Evolutionary conservation across 2,329 filamentous ascomycete genomes (phyloP).

Genomic region (Xylaria sp.): DNA sequence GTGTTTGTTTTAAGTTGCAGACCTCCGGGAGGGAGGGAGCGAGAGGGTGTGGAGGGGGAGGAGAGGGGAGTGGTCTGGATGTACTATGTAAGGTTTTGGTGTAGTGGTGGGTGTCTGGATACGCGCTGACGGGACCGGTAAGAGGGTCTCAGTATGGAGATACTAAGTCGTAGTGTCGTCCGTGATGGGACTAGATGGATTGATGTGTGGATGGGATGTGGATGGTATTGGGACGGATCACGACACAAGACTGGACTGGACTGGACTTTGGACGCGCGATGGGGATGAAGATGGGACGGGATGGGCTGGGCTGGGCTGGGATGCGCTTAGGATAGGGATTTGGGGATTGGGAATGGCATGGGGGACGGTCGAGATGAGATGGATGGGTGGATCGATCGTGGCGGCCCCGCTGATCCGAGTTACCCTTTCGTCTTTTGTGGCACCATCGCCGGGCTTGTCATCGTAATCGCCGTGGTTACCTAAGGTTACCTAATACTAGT

Average conservation of each 20-base stretch:
- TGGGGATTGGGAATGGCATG: not conserved
- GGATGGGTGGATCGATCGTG: conserved; percentile 31
- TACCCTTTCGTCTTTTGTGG: conserved; percentile 13
- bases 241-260: too few species aligned
- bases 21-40: not conserved
- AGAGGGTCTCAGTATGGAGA: too few species aligned
- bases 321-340: not conserved
- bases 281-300: too few species aligned
- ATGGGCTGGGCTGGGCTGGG: conserved; percentile 1
- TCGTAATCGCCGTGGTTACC: not conserved
- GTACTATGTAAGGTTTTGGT: too few species aligned
- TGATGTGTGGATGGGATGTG: not conserved
- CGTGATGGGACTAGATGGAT: not conserved
- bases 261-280: too few species aligned
- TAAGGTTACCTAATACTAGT: not conserved
- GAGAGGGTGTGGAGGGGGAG: not conserved
- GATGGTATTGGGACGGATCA: not conserved
- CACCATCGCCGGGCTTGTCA: not conserved
- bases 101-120: not conserved
- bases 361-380: not conserved
- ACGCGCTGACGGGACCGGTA: not conserved
- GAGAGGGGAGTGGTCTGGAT: not conserved
- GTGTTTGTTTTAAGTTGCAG: not conserved
- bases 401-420: conserved; percentile 33
- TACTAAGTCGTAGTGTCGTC: not conserved